Conservation (phyloP, 495 filamentous ascomycete species). For the Neurospora sp. region DNA sequence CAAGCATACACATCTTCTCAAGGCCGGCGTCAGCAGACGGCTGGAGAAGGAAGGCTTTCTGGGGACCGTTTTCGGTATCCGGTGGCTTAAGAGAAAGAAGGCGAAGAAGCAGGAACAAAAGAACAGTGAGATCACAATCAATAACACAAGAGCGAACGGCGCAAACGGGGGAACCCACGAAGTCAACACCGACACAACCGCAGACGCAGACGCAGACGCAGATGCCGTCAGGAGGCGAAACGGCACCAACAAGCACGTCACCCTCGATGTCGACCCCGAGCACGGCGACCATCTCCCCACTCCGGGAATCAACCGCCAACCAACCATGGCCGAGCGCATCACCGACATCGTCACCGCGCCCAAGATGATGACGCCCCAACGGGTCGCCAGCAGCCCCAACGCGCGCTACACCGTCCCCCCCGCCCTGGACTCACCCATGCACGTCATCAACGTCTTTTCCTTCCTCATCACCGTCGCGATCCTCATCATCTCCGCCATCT, state of each 20-base stretch:
- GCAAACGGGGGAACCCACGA: not conserved
- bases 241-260: not conserved
- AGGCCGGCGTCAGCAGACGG: conserved; percentile 8
- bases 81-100: not conserved
- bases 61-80: not conserved
- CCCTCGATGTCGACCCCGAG: not conserved
- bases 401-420: conserved; percentile 37
- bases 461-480: conserved; percentile 39
- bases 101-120: not conserved
- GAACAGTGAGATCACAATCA: not conserved
- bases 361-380: conserved; percentile 11
- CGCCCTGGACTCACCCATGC: conserved; percentile 36
- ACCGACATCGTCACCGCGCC: conserved; percentile 27
- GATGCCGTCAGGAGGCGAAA: not conserved
- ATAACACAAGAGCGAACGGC: not conserved
- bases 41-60: conserved; percentile 7
- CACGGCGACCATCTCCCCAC: conserved; percentile 3
- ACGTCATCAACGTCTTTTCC: conserved; percentile 41
- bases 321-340: conserved; percentile 24
- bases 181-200: not conserved
- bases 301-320: conserved; percentile 14
- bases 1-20: conserved; percentile 16
- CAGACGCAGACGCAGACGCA: no score
- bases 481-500: conserved; percentile 20
- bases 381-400: conserved; percentile 6